These are phyloP conservation scores for Somion occarium DNA, from an alignment of 1,284 basidiomycete species.

Conservation along the genomic window DNA sequence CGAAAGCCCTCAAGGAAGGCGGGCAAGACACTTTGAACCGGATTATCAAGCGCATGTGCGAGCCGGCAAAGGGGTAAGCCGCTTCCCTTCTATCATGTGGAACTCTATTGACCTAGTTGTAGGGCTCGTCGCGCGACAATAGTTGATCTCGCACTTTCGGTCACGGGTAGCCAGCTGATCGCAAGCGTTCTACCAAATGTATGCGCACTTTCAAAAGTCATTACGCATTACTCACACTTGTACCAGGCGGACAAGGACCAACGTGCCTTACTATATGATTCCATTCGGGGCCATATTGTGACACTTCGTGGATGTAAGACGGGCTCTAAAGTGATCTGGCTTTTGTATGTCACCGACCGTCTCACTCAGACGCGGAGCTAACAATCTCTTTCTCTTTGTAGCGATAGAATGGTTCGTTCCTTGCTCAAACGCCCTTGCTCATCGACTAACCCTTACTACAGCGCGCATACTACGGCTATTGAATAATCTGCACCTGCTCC, in stretches of 20 bases:
- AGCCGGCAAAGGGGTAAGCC: slow-evolving; percentile 68
- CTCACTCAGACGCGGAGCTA: background rate
- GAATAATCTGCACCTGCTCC: slow-evolving; percentile 14
- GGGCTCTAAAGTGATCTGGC: slow-evolving; percentile 83
- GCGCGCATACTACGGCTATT: slow-evolving; percentile 47
- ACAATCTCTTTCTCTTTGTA: slow-evolving; percentile 17
- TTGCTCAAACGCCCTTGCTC: background rate
- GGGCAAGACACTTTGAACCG: slow-evolving; percentile 66
- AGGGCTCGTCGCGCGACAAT: slow-evolving; percentile 77
- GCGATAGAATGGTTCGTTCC: slow-evolving; percentile 44
- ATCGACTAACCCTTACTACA: slow-evolving; percentile 19
- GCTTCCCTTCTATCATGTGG: slow-evolving; percentile 3
- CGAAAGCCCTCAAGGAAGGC: slow-evolving; percentile 79
- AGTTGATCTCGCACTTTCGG: slow-evolving; percentile 75
- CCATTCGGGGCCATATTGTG: slow-evolving; percentile 79
- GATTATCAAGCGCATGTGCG: slow-evolving; percentile 75
- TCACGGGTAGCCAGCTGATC: slow-evolving; percentile 79
- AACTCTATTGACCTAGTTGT: slow-evolving; percentile 4
- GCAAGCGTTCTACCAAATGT: slow-evolving; percentile 73
- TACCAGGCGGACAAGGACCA: slow-evolving; percentile 75
- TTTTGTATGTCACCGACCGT: slow-evolving; percentile 55
- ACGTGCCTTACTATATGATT: slow-evolving; percentile 70
- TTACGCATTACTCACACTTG: background rate
- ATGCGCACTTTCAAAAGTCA: slow-evolving; percentile 15
- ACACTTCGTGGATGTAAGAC: slow-evolving; percentile 82